Evolutionary conservation across 306 rosid genomes (phyloP).

Genomic region (Gynostemma pentaphyllum): DNA sequence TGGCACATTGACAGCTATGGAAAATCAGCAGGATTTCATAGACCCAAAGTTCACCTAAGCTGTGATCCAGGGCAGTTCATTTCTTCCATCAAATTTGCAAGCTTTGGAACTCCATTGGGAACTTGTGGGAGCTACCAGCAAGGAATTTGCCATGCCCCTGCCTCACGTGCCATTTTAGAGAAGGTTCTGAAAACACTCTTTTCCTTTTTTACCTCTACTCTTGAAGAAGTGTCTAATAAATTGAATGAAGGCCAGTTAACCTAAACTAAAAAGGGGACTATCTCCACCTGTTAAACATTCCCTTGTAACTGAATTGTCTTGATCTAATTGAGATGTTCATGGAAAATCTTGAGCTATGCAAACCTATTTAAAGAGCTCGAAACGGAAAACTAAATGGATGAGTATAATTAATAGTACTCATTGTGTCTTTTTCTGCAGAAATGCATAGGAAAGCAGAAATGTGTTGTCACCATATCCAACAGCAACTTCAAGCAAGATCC

Average conservation of each 20-base stretch:
- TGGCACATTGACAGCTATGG: constrained; percentile 89
- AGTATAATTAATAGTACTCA: neutral
- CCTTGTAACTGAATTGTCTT: constrained; percentile 4
- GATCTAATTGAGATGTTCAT: neutral
- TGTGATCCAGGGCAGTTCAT: constrained; percentile 69
- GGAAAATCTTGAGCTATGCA: neutral
- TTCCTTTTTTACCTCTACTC: too few species aligned
- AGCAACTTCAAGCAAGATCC: constrained; percentile 78
- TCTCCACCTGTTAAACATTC: neutral
- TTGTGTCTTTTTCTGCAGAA: constrained; percentile 37
- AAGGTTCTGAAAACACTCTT: constrained; percentile 30
- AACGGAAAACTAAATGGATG: neutral
- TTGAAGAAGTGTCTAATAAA: too few species aligned
- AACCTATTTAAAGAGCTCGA: neutral
- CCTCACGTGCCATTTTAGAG: constrained; percentile 52
- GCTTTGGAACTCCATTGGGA: constrained; percentile 89
- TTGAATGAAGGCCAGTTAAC: too few species aligned
- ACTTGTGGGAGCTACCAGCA: constrained; percentile 82
- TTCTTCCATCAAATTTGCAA: constrained; percentile 81
- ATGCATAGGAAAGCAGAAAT: constrained; percentile 62
- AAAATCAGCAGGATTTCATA: constrained; percentile 50
- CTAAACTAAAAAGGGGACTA: too few species aligned
- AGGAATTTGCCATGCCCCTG: constrained; percentile 71
- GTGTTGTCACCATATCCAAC: constrained; percentile 61
- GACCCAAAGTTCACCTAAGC: constrained; percentile 74